Evolutionary conservation across 352 stramenopile species (phyloP).

Genomic region (Phytophthora pini): DNA sequence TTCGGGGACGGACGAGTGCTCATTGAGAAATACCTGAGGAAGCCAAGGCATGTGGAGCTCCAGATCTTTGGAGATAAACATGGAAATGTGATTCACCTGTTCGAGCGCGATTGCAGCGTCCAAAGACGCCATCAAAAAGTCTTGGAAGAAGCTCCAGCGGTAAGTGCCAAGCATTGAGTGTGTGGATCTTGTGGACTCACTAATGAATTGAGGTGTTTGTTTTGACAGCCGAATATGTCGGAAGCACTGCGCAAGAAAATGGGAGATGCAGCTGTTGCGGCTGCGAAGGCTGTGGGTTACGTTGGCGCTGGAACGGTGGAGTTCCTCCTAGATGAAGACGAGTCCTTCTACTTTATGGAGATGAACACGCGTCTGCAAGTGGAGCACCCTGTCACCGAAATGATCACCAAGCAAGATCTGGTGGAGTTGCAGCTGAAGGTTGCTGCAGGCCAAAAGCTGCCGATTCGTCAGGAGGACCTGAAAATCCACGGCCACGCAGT

Average conservation of each 20-base stretch:
- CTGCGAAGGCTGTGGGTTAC: conserved; percentile 92
- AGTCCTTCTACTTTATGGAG: conserved; percentile 96
- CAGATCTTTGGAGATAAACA: conserved; percentile 94
- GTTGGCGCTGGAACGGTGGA: conserved; percentile 94
- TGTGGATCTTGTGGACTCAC: neutral
- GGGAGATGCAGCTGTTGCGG: conserved; percentile 87
- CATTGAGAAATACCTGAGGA: conserved; percentile 91
- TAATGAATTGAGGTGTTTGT: neutral
- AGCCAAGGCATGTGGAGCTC: conserved; percentile 93
- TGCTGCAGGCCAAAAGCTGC: conserved; percentile 90
- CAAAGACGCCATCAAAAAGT: conserved; percentile 95
- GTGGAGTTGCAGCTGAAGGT: conserved; percentile 96
- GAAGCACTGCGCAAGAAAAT: conserved; percentile 87
- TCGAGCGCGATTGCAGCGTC: conserved; percentile 92
- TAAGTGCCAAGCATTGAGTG: conserved; percentile 35
- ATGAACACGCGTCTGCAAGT: conserved; percentile 98
- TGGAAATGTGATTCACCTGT: conserved; percentile 91
- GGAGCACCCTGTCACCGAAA: conserved; percentile 93
- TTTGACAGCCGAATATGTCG: conserved; percentile 72
- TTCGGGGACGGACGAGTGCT: conserved; percentile 93
- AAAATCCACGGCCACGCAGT: conserved; percentile 91
- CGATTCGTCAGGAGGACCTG: conserved; percentile 90
- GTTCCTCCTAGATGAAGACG: conserved; percentile 92
- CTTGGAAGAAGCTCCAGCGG: conserved; percentile 92
- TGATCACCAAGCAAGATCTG: conserved; percentile 89